These are phyloP conservation scores for Alternaria longipes DNA, from an alignment of 2,329 filamentous ascomycete species.

Conservation along the genomic window DNA sequence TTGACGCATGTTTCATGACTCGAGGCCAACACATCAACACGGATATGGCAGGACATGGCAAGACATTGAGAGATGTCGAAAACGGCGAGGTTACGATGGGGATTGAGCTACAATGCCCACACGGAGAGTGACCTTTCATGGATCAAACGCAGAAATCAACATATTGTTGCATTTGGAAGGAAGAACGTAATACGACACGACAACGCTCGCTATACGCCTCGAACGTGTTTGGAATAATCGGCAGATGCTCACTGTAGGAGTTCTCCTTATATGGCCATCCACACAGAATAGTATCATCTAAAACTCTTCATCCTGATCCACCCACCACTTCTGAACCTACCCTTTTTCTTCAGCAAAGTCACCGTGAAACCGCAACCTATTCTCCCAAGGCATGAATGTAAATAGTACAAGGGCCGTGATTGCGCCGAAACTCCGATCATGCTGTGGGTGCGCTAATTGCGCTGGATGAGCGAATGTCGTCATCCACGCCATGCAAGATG, in stretches of 20 bases:
- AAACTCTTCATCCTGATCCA: neutral
- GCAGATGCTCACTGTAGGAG: neutral
- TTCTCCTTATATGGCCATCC: neutral
- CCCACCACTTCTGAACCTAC: neutral
- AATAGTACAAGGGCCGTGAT: neutral
- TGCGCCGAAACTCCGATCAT: slow-evolving; percentile 4
- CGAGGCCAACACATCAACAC: neutral
- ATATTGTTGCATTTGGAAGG: neutral
- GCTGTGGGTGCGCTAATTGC: neutral
- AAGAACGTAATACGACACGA: neutral
- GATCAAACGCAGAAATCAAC: neutral
- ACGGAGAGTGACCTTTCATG: neutral
- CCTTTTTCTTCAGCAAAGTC: neutral
- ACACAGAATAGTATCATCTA: neutral
- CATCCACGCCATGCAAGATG: neutral
- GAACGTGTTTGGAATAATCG: neutral
- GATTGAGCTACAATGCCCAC: neutral
- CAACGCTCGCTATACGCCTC: slow-evolving; percentile 5
- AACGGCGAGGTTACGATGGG: neutral
- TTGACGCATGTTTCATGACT: slow-evolving; percentile 3
- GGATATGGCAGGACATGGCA: neutral
- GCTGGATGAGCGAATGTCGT: neutral
- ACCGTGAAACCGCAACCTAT: neutral
- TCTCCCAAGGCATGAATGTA: slow-evolving; percentile 1
- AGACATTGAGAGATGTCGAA: neutral